Evolutionary conservation across 768 basidiomycete genomes (phyloP).

Genomic region (Tylopilus intermedius): DNA sequence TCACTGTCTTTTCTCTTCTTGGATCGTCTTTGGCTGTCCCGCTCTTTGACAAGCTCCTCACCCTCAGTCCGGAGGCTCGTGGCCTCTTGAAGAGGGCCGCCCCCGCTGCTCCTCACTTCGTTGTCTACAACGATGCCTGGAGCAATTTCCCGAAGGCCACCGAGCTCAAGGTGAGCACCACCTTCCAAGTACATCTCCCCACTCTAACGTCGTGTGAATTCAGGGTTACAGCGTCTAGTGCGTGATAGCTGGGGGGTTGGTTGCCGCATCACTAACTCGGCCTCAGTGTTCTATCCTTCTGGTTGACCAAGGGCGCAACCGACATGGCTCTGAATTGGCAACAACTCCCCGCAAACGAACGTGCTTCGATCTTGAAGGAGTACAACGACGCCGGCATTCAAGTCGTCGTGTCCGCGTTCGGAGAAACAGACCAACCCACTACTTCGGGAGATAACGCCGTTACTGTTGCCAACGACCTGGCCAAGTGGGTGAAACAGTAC

Average conservation of each 20-base stretch:
- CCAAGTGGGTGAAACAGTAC: slow-evolving; percentile 39
- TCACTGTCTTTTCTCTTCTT: slow-evolving; percentile 7
- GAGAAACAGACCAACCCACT: slow-evolving; percentile 34
- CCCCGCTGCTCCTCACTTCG: slow-evolving; percentile 46
- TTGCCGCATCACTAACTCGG: background rate
- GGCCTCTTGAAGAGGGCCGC: slow-evolving; percentile 12
- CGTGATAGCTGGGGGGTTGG: no score
- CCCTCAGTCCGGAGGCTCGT: slow-evolving; percentile 17
- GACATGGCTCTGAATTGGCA: slow-evolving; percentile 44
- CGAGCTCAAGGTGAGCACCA: slow-evolving; percentile 34
- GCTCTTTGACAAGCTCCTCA: slow-evolving; percentile 12
- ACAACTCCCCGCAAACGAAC: slow-evolving; percentile 32
- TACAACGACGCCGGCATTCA: slow-evolving; percentile 52
- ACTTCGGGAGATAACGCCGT: slow-evolving; percentile 35
- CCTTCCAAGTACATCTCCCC: background rate
- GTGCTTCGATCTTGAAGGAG: slow-evolving; percentile 38
- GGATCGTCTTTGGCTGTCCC: slow-evolving; percentile 11
- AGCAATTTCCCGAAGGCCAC: slow-evolving; percentile 41
- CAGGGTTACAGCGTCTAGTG: slow-evolving; percentile 28
- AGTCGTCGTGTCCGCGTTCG: slow-evolving; percentile 51
- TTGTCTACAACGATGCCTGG: slow-evolving; percentile 38
- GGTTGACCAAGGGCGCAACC: slow-evolving; percentile 34
- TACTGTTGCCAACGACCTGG: slow-evolving; percentile 28
- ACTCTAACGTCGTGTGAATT: background rate
- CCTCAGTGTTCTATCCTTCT: slow-evolving; percentile 37